Base-by-base conservation (phyloP, 2,329 filamentous ascomycete genomes). In the Fusarium fujikuroi region DNA sequence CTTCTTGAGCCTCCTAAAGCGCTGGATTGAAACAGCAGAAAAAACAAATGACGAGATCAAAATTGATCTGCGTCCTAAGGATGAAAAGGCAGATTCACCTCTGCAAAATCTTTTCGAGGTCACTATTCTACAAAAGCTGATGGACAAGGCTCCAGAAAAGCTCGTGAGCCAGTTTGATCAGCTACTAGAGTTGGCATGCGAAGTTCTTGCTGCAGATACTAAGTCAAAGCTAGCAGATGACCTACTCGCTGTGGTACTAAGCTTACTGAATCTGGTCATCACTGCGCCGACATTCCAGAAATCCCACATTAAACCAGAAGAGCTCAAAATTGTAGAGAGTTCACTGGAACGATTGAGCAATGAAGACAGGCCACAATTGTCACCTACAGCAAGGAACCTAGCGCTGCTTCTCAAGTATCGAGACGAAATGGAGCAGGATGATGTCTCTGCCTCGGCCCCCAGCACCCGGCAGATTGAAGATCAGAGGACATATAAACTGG, bases 151-250 rank as follows among this genome's bases (percentile, higher is more conserved):
- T 50, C 87, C 90, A 2, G 88, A 91, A 28, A 90, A 89, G 69
- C 85, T 94, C 18, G 87, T 92, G 36, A 87, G 86, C 37, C 88
- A 90, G 63, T 91, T 92, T 5, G 87, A 87, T 47, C 90, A 92
- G 73, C 85, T 93, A 11, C 82, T 94, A 4, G 87, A 90, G 50
- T 85, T 95, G 4, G 87, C 92, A 54, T 84, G 85, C 57, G 87
- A 92, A 62, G 85, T 94, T 1, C 79, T 94, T 3, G 80, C 82
- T 9, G 84, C 84, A 21, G 84, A 86, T 37, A 80, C 84, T 11
- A 81, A 82, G 8, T 80, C 83, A 1, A 65, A 81, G 7, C 79
- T 83, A 6, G 84, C 83, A 21, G 84, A 89, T 61, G 87, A 89
- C 42, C 80, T 87, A 25, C 76, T 87, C 5, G 81, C 86, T 1